Evolutionary conservation across 768 basidiomycete species (phyloP), one percentile per base, ranked within the genome.

Genomic region (Trichaptum fuscoviolaceum): DNA sequence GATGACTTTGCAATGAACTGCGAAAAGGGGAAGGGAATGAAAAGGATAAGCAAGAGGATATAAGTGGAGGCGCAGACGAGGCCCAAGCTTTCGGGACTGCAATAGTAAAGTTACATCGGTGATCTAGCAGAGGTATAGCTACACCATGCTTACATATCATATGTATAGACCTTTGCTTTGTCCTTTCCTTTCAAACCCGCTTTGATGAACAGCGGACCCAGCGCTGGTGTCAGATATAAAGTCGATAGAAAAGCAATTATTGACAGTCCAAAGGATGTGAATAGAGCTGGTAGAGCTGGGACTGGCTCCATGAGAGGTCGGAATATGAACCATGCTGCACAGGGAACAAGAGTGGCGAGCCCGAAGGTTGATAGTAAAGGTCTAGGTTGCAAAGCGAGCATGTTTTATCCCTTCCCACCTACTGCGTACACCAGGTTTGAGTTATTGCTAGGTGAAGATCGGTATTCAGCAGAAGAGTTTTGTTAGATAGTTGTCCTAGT

Each of bases 21-120:
- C 60, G 94, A 92, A 77, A 97, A 99, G 0, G 94, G 92, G 73
- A 98, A 96, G 0, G 96, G 96, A 66, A 97, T 96, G 73, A 99
- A 99, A 5, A 97, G 81, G 66, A 94, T 92, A 69, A 99, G 79
- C 57, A 90, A 78, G 57, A 93, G 83, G 66, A 97, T 90, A 74
- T 99, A 99, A 65, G 96, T 83, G 1, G 89, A 85, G 0, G 96
- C 95, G 72, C 90, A 93, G 62, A 97, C 89, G 67, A 98, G 87
- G 15, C 96, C 96, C 72, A 91, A 86, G 70, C 93, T 94, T 80
- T 99, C 97, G 58, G 97, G 96, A 75, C 96, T 99, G 66, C n/a
- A 18, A 59, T 26, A 57, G 52, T 35, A 1, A 20, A 12, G 30
- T 57, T 63, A 69, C 42, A 68, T 57, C 66, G 7, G 42, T 30